phyloP scores from a whole-genome alignment of 768 basidiomycete genomes.

The Serendipita sp. region DNA sequence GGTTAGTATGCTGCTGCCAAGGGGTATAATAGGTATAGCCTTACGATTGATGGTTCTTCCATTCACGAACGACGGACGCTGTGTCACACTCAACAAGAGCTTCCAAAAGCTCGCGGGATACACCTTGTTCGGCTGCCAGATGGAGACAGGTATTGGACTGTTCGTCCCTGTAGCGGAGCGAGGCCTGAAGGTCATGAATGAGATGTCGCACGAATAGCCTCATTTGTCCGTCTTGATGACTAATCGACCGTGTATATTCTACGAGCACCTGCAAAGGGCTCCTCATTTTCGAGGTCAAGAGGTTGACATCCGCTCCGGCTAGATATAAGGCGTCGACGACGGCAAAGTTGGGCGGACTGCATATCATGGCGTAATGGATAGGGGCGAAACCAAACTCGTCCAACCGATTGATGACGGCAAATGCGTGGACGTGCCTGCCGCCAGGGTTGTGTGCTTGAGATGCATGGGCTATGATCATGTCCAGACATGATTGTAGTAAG shows the following conservation, averaged over 20 bases:
- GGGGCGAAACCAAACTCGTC: conserved; percentile 4
- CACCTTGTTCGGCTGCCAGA: neutral
- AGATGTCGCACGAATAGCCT: neutral
- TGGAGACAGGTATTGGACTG: neutral
- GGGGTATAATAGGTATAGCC: neutral
- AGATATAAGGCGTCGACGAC: neutral
- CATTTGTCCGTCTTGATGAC: neutral
- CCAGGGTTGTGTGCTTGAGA: neutral
- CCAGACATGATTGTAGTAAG: neutral
- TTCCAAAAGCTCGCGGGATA: conserved; percentile 1
- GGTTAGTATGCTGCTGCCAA: neutral
- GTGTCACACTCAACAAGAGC: conserved; percentile 3
- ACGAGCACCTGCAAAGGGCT: neutral
- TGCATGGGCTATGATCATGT: neutral
- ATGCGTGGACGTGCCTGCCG: neutral
- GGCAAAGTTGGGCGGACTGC: neutral
- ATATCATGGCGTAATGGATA: conserved; percentile 2
- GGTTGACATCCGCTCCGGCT: conserved; percentile 3
- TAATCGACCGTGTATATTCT: neutral
- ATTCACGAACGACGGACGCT: neutral
- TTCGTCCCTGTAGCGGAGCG: conserved; percentile 3
- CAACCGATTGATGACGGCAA: neutral
- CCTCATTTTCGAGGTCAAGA: neutral
- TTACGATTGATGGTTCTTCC: conserved; percentile 1
- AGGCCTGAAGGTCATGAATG: conserved; percentile 2